Evolutionary conservation across 805 yeast species (phyloP).

Genomic region (Sugiyamaella marilandica): DNA sequence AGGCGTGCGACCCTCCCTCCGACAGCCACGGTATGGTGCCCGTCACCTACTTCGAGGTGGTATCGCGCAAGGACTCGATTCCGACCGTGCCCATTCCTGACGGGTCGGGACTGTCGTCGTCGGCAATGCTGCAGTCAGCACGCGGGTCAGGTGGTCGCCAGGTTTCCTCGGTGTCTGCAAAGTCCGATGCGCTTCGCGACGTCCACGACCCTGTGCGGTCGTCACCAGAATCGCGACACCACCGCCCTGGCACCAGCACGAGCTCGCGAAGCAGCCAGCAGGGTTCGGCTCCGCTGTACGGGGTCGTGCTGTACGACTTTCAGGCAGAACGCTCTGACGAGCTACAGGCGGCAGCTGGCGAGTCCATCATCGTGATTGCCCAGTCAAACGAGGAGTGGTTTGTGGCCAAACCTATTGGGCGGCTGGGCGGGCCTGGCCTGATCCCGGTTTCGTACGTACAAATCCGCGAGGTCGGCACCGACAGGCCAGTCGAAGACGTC

Average conservation of each 20-base stretch:
- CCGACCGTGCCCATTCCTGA: conserved; percentile 28
- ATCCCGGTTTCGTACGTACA: conserved; percentile 90
- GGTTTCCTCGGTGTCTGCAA: neutral
- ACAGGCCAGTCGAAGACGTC: conserved; percentile 53
- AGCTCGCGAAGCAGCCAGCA: conserved; percentile 3
- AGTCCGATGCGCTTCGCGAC: neutral
- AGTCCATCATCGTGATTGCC: conserved; percentile 87
- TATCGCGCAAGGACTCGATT: conserved; percentile 36
- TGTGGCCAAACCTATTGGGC: conserved; percentile 91
- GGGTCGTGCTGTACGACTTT: conserved; percentile 81
- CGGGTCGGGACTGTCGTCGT: conserved; percentile 3
- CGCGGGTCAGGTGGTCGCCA: neutral
- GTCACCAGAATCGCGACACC: conserved; percentile 1
- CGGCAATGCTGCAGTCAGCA: neutral
- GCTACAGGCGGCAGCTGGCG: conserved; percentile 77
- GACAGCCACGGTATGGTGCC: conserved; percentile 84
- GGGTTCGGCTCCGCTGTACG: conserved; percentile 53
- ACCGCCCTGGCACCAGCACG: neutral
- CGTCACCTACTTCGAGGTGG: conserved; percentile 71
- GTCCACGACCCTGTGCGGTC: neutral
- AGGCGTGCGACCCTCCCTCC: conserved; percentile 81
- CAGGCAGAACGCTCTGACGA: conserved; percentile 81
- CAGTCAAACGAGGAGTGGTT: conserved; percentile 97
- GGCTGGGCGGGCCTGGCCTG: conserved; percentile 95
- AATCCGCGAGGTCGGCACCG: conserved; percentile 69